Evolutionary conservation across 805 yeast genomes (phyloP).

Genomic region (Candida adriatica): DNA sequence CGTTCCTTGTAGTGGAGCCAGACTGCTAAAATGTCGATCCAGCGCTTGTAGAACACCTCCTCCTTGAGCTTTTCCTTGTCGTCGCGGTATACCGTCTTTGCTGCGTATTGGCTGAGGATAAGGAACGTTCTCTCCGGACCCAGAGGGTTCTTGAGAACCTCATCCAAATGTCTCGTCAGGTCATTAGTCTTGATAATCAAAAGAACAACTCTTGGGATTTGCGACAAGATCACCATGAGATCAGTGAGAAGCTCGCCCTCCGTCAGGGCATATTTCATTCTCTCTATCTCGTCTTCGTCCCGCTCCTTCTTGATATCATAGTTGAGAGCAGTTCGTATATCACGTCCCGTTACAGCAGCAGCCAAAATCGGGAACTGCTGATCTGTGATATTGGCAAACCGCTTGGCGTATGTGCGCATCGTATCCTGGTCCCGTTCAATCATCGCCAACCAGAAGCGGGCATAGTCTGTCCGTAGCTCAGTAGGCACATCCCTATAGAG

Average conservation of each 20-base stretch:
- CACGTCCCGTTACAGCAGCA: conserved; percentile 93
- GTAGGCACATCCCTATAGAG: conserved; percentile 79
- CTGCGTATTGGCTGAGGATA: conserved; percentile 87
- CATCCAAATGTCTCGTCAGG: conserved; percentile 84
- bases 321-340: conserved; percentile 65
- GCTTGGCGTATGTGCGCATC: conserved; percentile 70
- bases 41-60: conserved; percentile 4
- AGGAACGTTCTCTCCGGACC: conserved; percentile 86
- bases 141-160: conserved; percentile 68
- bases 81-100: conserved; percentile 70
- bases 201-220: conserved; percentile 79
- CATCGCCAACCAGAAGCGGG: conserved; percentile 88
- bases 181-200: conserved; percentile 91
- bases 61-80: conserved; percentile 33
- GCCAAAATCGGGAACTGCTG: conserved; percentile 80
- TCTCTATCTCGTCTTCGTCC: conserved; percentile 52
- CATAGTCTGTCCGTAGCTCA: conserved; percentile 71
- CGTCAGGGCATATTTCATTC: conserved; percentile 60
- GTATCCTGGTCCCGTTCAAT: conserved; percentile 58
- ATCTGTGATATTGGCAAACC: conserved; percentile 71
- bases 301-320: conserved; percentile 54
- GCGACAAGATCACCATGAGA: conserved; percentile 70
- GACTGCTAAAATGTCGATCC: conserved; percentile 23
- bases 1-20: conserved; percentile 15
- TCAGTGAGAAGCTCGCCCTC: conserved; percentile 60